Percentiles rank a stretch among this genome's conserved stretches.
These are phyloP conservation scores for Brassica rapa DNA, from an alignment of 345 rosid genomes.

Conservation along the genomic window DNA sequence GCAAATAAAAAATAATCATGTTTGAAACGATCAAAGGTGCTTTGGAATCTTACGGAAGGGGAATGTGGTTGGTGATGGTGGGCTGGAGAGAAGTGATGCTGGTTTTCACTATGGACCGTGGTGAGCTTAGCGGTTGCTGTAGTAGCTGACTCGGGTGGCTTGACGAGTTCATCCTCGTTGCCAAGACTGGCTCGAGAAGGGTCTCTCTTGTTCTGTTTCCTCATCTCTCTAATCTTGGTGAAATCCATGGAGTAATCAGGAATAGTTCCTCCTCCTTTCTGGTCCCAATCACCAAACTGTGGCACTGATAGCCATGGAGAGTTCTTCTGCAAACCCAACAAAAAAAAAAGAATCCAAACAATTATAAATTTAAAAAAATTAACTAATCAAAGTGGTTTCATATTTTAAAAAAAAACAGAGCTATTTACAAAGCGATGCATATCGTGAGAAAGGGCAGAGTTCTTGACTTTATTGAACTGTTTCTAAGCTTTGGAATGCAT, in stretches of 20 bases:
- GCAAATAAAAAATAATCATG: background rate
- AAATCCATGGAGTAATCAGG: constrained; percentile 96
- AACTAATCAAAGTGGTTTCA: background rate
- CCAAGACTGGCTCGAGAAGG: constrained; percentile 91
- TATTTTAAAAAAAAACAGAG: background rate
- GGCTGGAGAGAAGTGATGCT: constrained; percentile 40
- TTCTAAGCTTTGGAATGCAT: background rate
- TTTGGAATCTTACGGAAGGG: constrained; percentile 63
- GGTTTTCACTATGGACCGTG: constrained; percentile 32
- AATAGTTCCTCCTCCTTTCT: constrained; percentile 72
- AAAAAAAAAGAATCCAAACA: background rate
- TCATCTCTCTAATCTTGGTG: constrained; percentile 91
- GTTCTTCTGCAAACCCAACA: constrained; percentile 52
- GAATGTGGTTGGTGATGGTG: constrained; percentile 57
- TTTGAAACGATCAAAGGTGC: background rate
- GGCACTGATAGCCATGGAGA: constrained; percentile 95
- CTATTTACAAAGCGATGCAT: constrained; percentile 37
- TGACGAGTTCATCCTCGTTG: constrained; percentile 74
- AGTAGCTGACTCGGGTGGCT: constrained; percentile 50
- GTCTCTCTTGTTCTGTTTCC: constrained; percentile 96
- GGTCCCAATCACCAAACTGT: constrained; percentile 98
- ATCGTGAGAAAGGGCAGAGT: background rate
- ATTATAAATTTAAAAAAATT: background rate
- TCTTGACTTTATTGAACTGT: constrained; percentile 16
- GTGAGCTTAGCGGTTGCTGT: constrained; percentile 32